Evolutionary conservation across 805 yeast species (phyloP).

Genomic region (Barnettozyma wickerhamii): DNA sequence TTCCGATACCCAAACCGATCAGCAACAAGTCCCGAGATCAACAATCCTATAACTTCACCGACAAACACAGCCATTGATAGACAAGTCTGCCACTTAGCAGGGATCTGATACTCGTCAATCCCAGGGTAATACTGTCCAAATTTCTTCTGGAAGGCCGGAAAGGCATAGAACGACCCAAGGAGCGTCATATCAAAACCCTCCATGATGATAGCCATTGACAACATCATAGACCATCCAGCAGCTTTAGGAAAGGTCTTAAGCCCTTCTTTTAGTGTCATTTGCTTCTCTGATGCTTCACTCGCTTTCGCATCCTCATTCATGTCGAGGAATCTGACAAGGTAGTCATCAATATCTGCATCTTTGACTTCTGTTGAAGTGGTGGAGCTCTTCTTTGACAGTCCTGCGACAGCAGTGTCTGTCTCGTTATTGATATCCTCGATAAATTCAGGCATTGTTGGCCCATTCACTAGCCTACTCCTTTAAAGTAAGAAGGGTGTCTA

Average conservation of each 20-base stretch:
- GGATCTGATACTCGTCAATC: constrained; percentile 24
- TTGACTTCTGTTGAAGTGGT: no score
- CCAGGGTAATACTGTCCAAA: constrained; percentile 27
- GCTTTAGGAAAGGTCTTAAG: constrained; percentile 21
- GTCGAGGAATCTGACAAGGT: constrained; percentile 18
- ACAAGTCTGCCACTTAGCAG: constrained; percentile 37
- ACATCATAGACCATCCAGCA: constrained; percentile 33
- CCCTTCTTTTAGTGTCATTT: constrained; percentile 7
- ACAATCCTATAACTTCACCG: constrained; percentile 27
- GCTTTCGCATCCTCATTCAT: constrained; percentile 16
- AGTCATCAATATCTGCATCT: constrained; percentile 11
- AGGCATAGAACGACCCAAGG: constrained; percentile 33
- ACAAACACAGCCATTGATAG: constrained; percentile 31
- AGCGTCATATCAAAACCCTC: constrained; percentile 36
- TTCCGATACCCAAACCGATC: constrained; percentile 33
- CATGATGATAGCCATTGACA: constrained; percentile 34
- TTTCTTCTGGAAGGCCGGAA: constrained; percentile 32
- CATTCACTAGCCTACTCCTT: no score
- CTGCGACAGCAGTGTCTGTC: no score
- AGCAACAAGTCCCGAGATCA: constrained; percentile 15
- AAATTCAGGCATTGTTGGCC: no score
- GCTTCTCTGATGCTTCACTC: constrained; percentile 6
- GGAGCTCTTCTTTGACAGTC: no score
- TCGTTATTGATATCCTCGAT: no score
- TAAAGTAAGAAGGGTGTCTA: no score